Evolutionary conservation across 225 moss, liverwort and hornwort species (phyloP).

Genomic region (Pleurozium schreberi): DNA sequence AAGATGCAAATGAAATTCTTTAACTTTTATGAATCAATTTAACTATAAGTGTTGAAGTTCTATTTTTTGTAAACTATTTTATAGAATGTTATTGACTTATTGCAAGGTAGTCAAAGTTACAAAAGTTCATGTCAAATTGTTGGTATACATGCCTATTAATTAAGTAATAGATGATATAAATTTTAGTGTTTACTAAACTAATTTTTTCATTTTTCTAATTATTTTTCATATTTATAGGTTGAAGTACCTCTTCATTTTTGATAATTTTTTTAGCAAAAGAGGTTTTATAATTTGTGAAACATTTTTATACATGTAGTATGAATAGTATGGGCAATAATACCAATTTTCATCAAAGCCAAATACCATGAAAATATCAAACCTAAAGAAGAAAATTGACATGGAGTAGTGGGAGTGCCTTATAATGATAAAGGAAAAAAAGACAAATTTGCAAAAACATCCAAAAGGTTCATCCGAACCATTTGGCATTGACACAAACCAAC

Average conservation of each 20-base stretch:
- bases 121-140: background rate
- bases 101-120: background rate
- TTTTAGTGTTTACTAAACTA: background rate
- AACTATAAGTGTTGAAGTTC: background rate
- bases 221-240: background rate
- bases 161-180: background rate
- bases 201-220: background rate
- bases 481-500: too few relatives aligned
- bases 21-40: background rate
- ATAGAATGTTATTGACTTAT: background rate
- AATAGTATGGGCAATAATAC: background rate
- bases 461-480: background rate
- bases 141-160: background rate
- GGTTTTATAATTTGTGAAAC: background rate
- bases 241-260: background rate
- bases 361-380: too few relatives aligned
- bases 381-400: background rate
- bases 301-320: background rate
- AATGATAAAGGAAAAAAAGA: background rate
- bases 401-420: background rate
- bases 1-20: background rate
- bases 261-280: background rate
- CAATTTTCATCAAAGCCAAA: background rate
- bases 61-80: background rate
- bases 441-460: background rate